Conservation (phyloP, 2,329 filamentous ascomycete genomes). For the Diaporthe sp. region DNA sequence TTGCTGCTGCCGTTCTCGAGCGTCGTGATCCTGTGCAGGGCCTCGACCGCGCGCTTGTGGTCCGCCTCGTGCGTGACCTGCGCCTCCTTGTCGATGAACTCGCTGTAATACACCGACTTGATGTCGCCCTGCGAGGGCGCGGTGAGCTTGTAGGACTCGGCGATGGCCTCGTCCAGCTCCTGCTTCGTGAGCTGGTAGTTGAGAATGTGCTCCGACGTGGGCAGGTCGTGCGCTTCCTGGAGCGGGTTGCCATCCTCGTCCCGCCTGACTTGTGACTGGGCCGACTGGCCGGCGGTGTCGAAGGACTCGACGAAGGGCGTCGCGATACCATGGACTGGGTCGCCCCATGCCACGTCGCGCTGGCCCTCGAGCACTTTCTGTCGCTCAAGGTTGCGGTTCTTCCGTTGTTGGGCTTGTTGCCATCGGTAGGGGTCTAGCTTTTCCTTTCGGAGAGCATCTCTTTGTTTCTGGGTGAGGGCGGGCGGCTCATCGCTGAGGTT, state of each 20-base stretch:
- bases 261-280: slow-evolving; percentile 46
- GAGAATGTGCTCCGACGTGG: slow-evolving; percentile 65
- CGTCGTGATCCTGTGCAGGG: slow-evolving; percentile 81
- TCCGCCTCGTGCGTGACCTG: slow-evolving; percentile 57
- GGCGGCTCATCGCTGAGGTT: slow-evolving; percentile 71
- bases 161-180: slow-evolving; percentile 74
- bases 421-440: slow-evolving; percentile 85
- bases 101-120: background rate
- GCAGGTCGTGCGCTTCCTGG: slow-evolving; percentile 52
- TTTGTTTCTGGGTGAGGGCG: slow-evolving; percentile 69
- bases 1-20: slow-evolving; percentile 81
- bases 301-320: slow-evolving; percentile 90
- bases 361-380: slow-evolving; percentile 75
- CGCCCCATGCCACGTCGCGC: slow-evolving; percentile 74
- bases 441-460: slow-evolving; percentile 72
- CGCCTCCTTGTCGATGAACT: slow-evolving; percentile 39
- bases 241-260: slow-evolving; percentile 55
- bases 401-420: slow-evolving; percentile 84
- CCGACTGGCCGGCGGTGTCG: slow-evolving; percentile 68
- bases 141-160: slow-evolving; percentile 75
- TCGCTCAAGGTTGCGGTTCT: slow-evolving; percentile 82
- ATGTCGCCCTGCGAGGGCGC: slow-evolving; percentile 55
- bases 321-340: slow-evolving; percentile 80
- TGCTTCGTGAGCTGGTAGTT: slow-evolving; percentile 80
- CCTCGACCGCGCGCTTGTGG: slow-evolving; percentile 78